Percentiles rank a stretch among this genome's conserved stretches.
Conservation (phyloP, 371 early-diverging fungal species). For the Syncephalastrum monosporum region DNA sequence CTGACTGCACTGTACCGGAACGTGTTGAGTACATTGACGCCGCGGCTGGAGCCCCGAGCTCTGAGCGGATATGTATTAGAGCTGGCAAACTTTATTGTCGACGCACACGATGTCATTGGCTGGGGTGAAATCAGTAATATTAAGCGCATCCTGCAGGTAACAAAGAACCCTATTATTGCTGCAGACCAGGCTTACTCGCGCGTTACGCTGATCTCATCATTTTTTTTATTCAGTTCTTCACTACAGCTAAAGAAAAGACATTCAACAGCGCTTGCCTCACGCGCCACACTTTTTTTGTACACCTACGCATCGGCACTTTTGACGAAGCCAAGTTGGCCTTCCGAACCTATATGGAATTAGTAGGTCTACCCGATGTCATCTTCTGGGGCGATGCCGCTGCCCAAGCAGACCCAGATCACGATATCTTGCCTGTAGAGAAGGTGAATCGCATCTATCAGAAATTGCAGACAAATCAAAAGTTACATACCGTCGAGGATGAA, state of each 20-base stretch:
- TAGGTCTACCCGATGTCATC: constrained; percentile 28
- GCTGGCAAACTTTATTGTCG: constrained; percentile 19
- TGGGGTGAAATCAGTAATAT: constrained; percentile 37
- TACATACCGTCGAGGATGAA: no score
- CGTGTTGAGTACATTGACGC: constrained; percentile 10
- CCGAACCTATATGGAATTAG: constrained; percentile 55
- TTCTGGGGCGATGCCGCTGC: background rate
- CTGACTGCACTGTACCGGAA: constrained; percentile 11
- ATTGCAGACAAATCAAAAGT: background rate
- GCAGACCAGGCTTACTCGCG: background rate
- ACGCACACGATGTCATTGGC: constrained; percentile 37
- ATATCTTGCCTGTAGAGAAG: constrained; percentile 1
- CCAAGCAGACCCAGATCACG: constrained; percentile 1
- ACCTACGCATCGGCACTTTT: constrained; percentile 63
- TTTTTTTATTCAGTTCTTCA: constrained; percentile 37
- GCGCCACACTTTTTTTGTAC: constrained; percentile 58
- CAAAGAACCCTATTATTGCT: background rate
- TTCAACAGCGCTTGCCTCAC: constrained; percentile 69
- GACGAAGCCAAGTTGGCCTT: constrained; percentile 71
- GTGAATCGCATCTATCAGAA: background rate
- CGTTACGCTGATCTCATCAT: background rate
- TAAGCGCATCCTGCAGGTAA: constrained; percentile 29
- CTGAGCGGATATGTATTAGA: constrained; percentile 10
- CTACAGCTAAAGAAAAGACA: constrained; percentile 60
- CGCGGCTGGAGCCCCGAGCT: background rate